phyloP scores from a whole-genome alignment of 2,329 filamentous ascomycete genomes.

The Stagonosporopsis cucurbitacearum region DNA sequence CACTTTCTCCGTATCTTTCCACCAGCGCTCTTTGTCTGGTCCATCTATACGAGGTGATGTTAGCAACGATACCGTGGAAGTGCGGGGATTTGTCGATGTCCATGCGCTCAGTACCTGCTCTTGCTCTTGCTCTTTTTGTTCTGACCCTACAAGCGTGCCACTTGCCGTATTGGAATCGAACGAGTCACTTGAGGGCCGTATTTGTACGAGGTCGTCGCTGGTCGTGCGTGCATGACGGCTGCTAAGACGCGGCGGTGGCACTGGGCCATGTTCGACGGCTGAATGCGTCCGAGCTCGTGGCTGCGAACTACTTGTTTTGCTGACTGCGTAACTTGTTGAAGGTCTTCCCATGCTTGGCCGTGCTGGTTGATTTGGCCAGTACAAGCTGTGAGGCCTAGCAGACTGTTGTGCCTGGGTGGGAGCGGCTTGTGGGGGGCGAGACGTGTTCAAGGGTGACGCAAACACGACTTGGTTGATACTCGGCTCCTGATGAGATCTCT shows the following conservation, averaged over 20 bases:
- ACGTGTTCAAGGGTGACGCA: not conserved
- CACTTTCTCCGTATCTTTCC: constrained; percentile 28
- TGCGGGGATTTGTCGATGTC: constrained; percentile 4
- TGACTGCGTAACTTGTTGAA: constrained; percentile 23
- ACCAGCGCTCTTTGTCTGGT: constrained; percentile 31
- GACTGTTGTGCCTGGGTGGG: constrained; percentile 23
- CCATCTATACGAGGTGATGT: constrained; percentile 22
- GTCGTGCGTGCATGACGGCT: constrained; percentile 26
- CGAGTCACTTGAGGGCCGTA: not conserved
- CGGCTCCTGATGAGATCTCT: constrained; percentile 6
- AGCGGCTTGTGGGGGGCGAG: constrained; percentile 11
- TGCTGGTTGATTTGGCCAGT: constrained; percentile 18
- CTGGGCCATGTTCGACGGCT: constrained; percentile 15
- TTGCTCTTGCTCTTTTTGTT: constrained; percentile 8
- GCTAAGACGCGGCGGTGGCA: constrained; percentile 23
- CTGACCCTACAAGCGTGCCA: not conserved
- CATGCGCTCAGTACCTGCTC: constrained; percentile 17
- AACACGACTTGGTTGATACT: not conserved
- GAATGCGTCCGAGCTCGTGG: constrained; percentile 17
- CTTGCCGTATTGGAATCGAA: not conserved
- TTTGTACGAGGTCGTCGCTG: constrained; percentile 1
- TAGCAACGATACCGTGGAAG: constrained; percentile 9
- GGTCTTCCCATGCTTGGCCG: constrained; percentile 20
- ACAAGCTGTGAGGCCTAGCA: constrained; percentile 33
- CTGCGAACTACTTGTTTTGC: constrained; percentile 11